A percentile compares a stretch with the other conserved stretches of the same genome.
Evolutionary conservation across 2,329 filamentous ascomycete genomes (phyloP).

Genomic region (Penicillium sp.): DNA sequence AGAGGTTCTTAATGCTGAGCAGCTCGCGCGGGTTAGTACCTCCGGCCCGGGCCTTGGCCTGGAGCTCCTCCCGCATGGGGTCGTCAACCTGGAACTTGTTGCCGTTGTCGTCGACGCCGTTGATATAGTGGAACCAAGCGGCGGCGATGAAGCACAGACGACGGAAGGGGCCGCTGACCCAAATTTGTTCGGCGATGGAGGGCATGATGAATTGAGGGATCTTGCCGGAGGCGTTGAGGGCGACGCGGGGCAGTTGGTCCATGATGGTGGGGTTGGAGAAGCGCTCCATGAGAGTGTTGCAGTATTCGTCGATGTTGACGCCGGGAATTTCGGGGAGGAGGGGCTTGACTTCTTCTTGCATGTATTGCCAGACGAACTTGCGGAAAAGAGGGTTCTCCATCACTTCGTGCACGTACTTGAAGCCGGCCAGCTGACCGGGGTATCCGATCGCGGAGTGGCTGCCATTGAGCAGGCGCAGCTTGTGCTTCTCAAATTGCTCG

Average conservation of each 20-base stretch:
- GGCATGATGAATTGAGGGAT: slow-evolving; percentile 53
- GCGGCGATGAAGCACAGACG: slow-evolving; percentile 55
- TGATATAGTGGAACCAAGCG: slow-evolving; percentile 57
- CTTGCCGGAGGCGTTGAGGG: slow-evolving; percentile 58
- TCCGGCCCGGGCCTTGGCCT: slow-evolving; percentile 51
- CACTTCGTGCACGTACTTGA: slow-evolving; percentile 60
- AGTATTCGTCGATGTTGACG: slow-evolving; percentile 58
- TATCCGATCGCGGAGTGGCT: slow-evolving; percentile 59
- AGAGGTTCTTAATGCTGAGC: slow-evolving; percentile 54
- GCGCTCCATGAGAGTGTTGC: slow-evolving; percentile 57
- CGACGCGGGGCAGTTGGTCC: slow-evolving; percentile 58
- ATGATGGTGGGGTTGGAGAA: slow-evolving; percentile 62
- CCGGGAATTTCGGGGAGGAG: slow-evolving; percentile 55
- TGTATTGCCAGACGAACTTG: slow-evolving; percentile 58
- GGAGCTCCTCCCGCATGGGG: slow-evolving; percentile 54
- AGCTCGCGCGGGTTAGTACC: slow-evolving; percentile 48
- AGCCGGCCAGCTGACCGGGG: slow-evolving; percentile 56
- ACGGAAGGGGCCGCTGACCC: slow-evolving; percentile 49
- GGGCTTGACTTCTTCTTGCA: slow-evolving; percentile 60
- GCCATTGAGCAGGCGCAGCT: slow-evolving; percentile 59
- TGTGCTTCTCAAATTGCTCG: slow-evolving; percentile 61
- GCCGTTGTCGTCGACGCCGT: slow-evolving; percentile 56
- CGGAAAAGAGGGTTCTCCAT: slow-evolving; percentile 54
- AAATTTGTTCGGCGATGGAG: slow-evolving; percentile 49
- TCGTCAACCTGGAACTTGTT: slow-evolving; percentile 49